Base-by-base conservation (phyloP, 768 basidiomycete genomes). In the Trametes elegans region DNA sequence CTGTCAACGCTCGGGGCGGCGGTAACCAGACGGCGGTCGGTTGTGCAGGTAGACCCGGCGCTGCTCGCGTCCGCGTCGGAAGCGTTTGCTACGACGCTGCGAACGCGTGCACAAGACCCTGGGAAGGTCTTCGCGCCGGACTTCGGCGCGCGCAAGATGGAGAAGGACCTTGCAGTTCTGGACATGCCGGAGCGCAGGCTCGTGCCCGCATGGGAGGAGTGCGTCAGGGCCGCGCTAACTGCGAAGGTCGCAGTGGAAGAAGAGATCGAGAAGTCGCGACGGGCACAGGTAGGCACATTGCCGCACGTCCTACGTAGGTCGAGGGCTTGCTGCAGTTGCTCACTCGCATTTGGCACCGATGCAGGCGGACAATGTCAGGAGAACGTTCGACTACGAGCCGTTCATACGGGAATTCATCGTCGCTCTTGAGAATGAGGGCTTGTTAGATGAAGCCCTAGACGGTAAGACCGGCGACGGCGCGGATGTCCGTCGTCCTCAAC, bases 361-460 rank as follows among this genome's bases (percentile, higher is more conserved):
- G 42, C 61, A 84, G 83, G 76, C 75, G 9, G 83, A 86, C 21
- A 75, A 83, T 57, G 62, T 80, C 39, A 82, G 79, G 47, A 70
- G 84, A 13, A 84, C 82, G 9, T 80, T 78, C 59, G 82, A 86
- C 66, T 86, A 84, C 58, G 82, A 83, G 61, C 82, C 81, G 0
- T 84, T 86, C 66, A 68, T 84, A 27, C 68, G 66, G n/a, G 73
- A 70, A 31, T 83, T 79, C 55, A 58, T 81, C 7, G 67, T 60
- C 13, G 63, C 66, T 2, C 55, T 83, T 59, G 74, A 81, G 35
- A 53, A 68, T 1, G 79, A 81, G 56, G 81, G 79, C 0, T 55
- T 80, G 18, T 65, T 85, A 26, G 72, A 77, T 34, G 60, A 73
- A 1, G 62, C 79, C 18, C 70, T 83, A 3, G 73, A 73, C 48